phyloP scores from a whole-genome alignment of 331 rosid species.

The Rhamnella rubrinervis region DNA sequence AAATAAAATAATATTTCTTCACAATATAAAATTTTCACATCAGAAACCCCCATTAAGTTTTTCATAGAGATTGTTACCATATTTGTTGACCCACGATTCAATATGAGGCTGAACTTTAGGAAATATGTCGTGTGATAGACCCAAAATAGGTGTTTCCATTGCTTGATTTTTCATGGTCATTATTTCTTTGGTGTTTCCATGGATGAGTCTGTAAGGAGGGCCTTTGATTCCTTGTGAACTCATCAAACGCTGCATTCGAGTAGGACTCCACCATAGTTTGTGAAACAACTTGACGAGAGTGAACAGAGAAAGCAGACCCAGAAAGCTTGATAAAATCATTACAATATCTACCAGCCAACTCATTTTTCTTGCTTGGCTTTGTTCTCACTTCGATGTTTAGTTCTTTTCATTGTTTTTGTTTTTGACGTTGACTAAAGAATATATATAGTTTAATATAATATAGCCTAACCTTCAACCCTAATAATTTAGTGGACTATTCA shows the following conservation, averaged over 20 bases:
- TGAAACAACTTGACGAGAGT: slow-evolving; percentile 15
- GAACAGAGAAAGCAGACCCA: slow-evolving; percentile 4
- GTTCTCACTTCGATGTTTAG: no score
- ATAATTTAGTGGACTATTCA: no score
- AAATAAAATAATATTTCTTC: not conserved
- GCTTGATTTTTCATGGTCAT: slow-evolving; percentile 21
- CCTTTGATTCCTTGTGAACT: slow-evolving; percentile 32
- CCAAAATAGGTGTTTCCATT: slow-evolving; percentile 19
- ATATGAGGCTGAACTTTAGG: slow-evolving; percentile 27
- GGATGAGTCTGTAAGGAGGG: slow-evolving; percentile 29
- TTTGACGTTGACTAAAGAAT: no score
- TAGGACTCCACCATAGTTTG: slow-evolving; percentile 43
- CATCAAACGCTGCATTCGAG: slow-evolving; percentile 22
- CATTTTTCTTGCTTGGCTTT: not conserved
- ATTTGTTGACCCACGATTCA: slow-evolving; percentile 22
- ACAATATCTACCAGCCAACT: not conserved
- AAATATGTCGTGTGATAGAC: slow-evolving; percentile 30
- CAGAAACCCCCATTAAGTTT: no score
- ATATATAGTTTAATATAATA: no score
- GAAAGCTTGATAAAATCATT: slow-evolving; percentile 10
- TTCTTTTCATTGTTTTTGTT: no score
- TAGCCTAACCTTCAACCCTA: no score
- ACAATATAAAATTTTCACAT: no score
- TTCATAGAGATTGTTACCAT: slow-evolving; percentile 8
- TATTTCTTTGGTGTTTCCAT: slow-evolving; percentile 30